Percentiles rank a stretch among this genome's conserved stretches.
These are phyloP conservation scores for Shiraia bambusicola DNA, from an alignment of 2,329 filamentous ascomycete species.

Conservation along the genomic window DNA sequence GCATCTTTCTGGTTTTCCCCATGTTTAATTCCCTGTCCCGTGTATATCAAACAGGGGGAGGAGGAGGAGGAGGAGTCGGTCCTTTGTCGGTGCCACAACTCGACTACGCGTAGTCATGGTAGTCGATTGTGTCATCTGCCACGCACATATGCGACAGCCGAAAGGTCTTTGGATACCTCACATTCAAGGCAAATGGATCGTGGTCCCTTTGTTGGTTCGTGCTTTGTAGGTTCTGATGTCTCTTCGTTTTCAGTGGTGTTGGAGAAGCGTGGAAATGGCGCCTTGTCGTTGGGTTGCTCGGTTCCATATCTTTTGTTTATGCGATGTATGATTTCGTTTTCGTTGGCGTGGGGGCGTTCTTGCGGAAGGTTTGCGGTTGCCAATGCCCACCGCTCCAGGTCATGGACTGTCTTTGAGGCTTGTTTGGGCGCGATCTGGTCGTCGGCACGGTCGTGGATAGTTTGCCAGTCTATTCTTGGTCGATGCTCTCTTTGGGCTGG, in stretches of 20 bases:
- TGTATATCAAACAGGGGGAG: too few relatives aligned
- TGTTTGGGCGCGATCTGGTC: slow-evolving; percentile 11
- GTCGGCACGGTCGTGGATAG: slow-evolving; percentile 6
- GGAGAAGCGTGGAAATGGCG: not conserved
- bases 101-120: too few relatives aligned
- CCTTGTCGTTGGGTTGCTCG: not conserved
- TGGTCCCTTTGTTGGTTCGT: too few relatives aligned
- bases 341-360: slow-evolving; percentile 4
- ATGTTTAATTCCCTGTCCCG: too few relatives aligned
- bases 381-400: slow-evolving; percentile 13
- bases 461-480: slow-evolving; percentile 1
- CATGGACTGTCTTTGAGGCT: slow-evolving; percentile 3
- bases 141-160: too few relatives aligned
- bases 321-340: slow-evolving; percentile 5
- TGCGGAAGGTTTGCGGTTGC: slow-evolving; percentile 9
- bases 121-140: too few relatives aligned
- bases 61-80: too few relatives aligned
- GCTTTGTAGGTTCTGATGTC: too few relatives aligned
- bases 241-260: not conserved
- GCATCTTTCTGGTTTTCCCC: too few relatives aligned
- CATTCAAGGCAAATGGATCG: too few relatives aligned
- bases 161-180: too few relatives aligned
- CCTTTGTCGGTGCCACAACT: too few relatives aligned
- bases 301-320: slow-evolving; percentile 8
- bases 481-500: not conserved